Evolutionary conservation across 331 rosid genomes (phyloP).

Genomic region (Rhamnella rubrinervis): DNA sequence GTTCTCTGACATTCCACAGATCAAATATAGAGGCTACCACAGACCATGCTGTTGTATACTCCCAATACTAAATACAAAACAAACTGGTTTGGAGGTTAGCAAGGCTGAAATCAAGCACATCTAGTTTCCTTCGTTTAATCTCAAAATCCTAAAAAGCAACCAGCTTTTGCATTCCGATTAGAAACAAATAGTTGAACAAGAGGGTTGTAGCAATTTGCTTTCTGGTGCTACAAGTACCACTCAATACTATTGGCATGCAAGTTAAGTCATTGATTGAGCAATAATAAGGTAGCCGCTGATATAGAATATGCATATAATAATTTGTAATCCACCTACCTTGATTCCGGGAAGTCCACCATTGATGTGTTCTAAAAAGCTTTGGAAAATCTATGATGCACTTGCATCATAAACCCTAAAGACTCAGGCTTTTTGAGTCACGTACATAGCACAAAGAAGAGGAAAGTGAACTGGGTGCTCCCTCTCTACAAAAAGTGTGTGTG

Average conservation of each 20-base stretch:
- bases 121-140: conserved; percentile 5
- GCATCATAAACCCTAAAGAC: conserved; percentile 35
- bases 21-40: conserved; percentile 19
- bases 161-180: conserved; percentile 29
- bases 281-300: conserved; percentile 12
- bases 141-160: conserved; percentile 21
- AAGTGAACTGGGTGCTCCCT: conserved; percentile 35
- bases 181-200: conserved; percentile 5
- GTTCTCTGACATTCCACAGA: conserved; percentile 38
- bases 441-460: conserved; percentile 20
- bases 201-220: conserved; percentile 15
- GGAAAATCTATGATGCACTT: background rate
- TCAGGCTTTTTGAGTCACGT: conserved; percentile 22
- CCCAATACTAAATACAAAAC: conserved; percentile 38
- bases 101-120: conserved; percentile 11
- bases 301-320: background rate
- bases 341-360: conserved; percentile 31
- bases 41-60: conserved; percentile 23
- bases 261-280: conserved; percentile 20
- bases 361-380: conserved; percentile 16
- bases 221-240: background rate
- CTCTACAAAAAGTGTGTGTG: conserved; percentile 8
- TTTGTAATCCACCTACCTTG: conserved; percentile 36
- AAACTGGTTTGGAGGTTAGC: conserved; percentile 26
- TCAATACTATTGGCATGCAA: conserved; percentile 15